Evolutionary conservation across 192 early-diverging fungal genomes (phyloP).

Genomic region (Entomortierella parvispora): DNA sequence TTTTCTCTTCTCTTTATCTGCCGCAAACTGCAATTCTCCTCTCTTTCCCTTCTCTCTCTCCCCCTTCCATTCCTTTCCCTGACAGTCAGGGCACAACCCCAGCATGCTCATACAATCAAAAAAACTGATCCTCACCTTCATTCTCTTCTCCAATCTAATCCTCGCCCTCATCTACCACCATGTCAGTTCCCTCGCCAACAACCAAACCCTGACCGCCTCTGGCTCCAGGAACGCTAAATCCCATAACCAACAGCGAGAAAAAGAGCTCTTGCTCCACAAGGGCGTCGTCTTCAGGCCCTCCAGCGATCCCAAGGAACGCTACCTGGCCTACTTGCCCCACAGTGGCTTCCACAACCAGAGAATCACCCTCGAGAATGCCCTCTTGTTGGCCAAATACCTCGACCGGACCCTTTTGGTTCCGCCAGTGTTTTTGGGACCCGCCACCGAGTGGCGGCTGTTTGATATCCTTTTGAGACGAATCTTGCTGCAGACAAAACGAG

Average conservation of each 20-base stretch:
- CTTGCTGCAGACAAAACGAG: conserved; percentile 61
- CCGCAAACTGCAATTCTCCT: background rate
- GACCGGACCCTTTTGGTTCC: conserved; percentile 65
- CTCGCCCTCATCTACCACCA: conserved; percentile 29
- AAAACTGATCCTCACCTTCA: conserved; percentile 29
- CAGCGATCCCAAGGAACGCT: conserved; percentile 51
- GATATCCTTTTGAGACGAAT: conserved; percentile 61
- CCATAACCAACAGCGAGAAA: background rate
- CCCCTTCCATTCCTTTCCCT: background rate
- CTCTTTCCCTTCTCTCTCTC: conserved; percentile 1
- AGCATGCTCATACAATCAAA: conserved; percentile 37
- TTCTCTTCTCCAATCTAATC: conserved; percentile 26
- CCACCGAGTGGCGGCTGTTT: conserved; percentile 61
- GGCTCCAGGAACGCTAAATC: background rate
- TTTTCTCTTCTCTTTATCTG: background rate
- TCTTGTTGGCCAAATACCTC: conserved; percentile 62
- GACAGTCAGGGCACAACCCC: background rate
- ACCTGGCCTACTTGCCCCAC: conserved; percentile 64
- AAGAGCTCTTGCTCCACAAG: conserved; percentile 1
- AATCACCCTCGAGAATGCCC: conserved; percentile 63
- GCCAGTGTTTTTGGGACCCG: conserved; percentile 59
- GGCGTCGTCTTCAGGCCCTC: conserved; percentile 26
- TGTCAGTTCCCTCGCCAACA: conserved; percentile 18
- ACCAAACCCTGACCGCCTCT: background rate
- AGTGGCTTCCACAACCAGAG: conserved; percentile 68